Percentiles rank a stretch among this genome's conserved stretches.
Conservation (phyloP, 2,329 filamentous ascomycete species). For the Exophiala viscosa region DNA sequence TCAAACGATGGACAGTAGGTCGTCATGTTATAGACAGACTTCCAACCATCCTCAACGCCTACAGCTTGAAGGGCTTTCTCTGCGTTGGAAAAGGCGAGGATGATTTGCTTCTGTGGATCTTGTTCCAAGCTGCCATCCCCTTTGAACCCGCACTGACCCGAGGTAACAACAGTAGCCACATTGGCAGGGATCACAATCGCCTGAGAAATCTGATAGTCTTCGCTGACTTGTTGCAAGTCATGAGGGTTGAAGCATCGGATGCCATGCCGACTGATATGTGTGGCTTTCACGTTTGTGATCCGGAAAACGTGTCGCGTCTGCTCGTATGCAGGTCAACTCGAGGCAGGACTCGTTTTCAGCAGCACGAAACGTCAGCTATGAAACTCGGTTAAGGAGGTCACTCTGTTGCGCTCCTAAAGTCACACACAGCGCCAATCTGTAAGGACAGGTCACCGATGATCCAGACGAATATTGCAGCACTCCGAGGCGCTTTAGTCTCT, state of each 20-base stretch:
- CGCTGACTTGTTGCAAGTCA: background rate
- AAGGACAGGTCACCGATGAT: no score
- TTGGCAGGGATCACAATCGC: background rate
- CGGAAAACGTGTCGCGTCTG: no score
- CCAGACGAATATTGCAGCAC: no score
- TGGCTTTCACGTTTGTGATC: no score
- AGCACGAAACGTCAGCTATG: no score
- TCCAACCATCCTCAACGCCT: background rate
- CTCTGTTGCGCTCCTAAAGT: no score
- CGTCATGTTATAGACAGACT: background rate
- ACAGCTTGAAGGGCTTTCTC: background rate
- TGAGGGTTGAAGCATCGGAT: background rate
- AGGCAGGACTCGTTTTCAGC: no score
- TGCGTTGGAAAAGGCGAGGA: background rate
- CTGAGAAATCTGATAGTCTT: background rate
- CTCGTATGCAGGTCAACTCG: no score
- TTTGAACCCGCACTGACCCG: background rate
- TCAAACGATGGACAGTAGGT: background rate
- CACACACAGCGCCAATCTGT: no score
- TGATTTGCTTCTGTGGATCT: background rate
- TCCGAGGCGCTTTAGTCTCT: no score
- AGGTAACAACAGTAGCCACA: background rate
- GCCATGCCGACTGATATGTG: no score
- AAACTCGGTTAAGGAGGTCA: no score
- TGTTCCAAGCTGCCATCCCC: background rate